These are phyloP conservation scores for Kazachstania taianensis DNA, from an alignment of 805 yeast species.

Conservation along the genomic window DNA sequence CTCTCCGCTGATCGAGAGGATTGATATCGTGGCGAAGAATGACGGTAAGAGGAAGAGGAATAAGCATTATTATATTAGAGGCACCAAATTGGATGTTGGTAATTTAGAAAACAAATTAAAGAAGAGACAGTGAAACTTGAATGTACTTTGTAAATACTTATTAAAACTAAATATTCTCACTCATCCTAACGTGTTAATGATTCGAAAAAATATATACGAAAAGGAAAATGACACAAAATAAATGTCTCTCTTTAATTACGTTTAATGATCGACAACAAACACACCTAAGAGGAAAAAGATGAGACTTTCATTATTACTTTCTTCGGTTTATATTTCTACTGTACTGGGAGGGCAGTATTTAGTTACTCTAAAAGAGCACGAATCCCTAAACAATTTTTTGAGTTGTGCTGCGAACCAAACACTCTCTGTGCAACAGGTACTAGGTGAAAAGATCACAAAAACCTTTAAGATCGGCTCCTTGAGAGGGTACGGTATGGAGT, in stretches of 20 bases:
- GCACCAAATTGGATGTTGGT: constrained; percentile 63
- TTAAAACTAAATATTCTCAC: too few species aligned
- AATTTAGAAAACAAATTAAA: constrained; percentile 45
- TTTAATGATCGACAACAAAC: too few species aligned
- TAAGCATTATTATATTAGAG: constrained; percentile 86
- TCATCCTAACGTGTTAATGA: too few species aligned
- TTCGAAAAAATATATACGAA: not conserved
- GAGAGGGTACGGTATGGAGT: constrained; percentile 58
- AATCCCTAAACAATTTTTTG: constrained; percentile 39
- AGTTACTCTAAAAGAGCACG: constrained; percentile 42
- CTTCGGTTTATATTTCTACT: not conserved
- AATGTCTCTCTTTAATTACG: not conserved
- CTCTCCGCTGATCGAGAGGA: constrained; percentile 65
- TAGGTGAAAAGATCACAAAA: constrained; percentile 37
- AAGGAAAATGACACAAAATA: not conserved
- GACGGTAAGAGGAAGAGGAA: constrained; percentile 60
- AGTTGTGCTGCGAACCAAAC: constrained; percentile 32
- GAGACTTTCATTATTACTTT: not conserved
- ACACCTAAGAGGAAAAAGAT: too few species aligned
- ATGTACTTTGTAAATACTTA: not conserved
- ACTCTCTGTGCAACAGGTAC: constrained; percentile 24
- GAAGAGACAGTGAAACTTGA: constrained; percentile 13
- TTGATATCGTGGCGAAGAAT: constrained; percentile 64
- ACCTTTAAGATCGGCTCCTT: constrained; percentile 60
- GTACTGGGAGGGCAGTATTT: constrained; percentile 31